Conservation (phyloP, 257 asterid genomes). For the Lantana camara region DNA sequence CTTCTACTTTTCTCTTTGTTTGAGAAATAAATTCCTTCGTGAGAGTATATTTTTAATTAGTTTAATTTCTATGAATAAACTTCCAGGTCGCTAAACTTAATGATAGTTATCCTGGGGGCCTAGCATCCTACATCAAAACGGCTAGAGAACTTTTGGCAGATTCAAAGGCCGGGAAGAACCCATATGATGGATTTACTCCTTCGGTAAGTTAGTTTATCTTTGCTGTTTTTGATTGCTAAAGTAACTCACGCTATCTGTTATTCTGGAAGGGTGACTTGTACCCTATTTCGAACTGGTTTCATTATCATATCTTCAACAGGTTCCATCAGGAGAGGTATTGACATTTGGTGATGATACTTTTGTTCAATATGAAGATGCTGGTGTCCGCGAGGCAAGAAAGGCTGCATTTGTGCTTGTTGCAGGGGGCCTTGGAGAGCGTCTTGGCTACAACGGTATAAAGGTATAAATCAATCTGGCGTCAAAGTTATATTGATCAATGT, state of each 20-base stretch:
- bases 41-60: conserved; percentile 10
- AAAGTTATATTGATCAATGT: conserved; percentile 3
- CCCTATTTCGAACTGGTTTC: conserved; percentile 13
- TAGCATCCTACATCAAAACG: conserved; percentile 73
- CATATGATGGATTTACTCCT: conserved; percentile 93
- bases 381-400: conserved; percentile 79
- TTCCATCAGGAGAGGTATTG: conserved; percentile 91
- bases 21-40: neutral
- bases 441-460: conserved; percentile 97
- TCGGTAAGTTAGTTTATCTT: conserved; percentile 65
- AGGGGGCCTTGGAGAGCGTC: conserved; percentile 99
- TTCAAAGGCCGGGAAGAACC: conserved; percentile 95
- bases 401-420: conserved; percentile 99
- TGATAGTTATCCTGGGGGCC: conserved; percentile 91
- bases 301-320: conserved; percentile 45
- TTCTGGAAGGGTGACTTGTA: neutral
- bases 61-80: neutral
- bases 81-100: conserved; percentile 73
- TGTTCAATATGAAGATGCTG: conserved; percentile 72
- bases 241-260: conserved; percentile 10
- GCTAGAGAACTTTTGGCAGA: conserved; percentile 93
- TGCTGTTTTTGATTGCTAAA: neutral
- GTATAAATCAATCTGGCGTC: conserved; percentile 37
- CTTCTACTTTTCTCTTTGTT: conserved; percentile 3
- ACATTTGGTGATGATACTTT: conserved; percentile 72